Evolutionary conservation across 2,329 filamentous ascomycete genomes (phyloP).

Genomic region (Colletotrichum trifolii): DNA sequence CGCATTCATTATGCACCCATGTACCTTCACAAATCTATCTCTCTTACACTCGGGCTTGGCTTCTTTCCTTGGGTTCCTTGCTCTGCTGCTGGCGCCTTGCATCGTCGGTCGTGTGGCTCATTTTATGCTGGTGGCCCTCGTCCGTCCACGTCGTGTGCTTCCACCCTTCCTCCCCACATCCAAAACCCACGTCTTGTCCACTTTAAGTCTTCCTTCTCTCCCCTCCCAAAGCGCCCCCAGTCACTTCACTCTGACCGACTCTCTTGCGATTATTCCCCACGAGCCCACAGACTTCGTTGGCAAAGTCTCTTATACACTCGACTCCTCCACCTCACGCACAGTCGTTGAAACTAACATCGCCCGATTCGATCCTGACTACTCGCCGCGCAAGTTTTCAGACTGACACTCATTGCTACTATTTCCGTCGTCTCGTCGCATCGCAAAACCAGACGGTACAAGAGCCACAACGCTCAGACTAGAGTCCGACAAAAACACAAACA

Average conservation of each 20-base stretch:
- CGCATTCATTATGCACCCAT: too few species aligned
- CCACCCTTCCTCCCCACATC: constrained; percentile 26
- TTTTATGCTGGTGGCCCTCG: constrained; percentile 20
- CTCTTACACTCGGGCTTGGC: neutral
- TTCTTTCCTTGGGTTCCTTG: constrained; percentile 18
- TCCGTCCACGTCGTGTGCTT: neutral
- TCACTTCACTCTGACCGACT: neutral
- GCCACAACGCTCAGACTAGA: constrained; percentile 19
- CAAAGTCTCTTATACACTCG: constrained; percentile 56
- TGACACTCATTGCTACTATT: constrained; percentile 38
- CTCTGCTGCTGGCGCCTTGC: constrained; percentile 21
- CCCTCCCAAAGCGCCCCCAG: constrained; percentile 1
- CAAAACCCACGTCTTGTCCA: constrained; percentile 29
- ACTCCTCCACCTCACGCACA: constrained; percentile 22
- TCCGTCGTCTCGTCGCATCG: constrained; percentile 38
- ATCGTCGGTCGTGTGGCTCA: constrained; percentile 23
- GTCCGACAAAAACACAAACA: constrained; percentile 1
- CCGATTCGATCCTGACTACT: constrained; percentile 46
- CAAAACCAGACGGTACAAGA: constrained; percentile 33
- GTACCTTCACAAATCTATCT: neutral
- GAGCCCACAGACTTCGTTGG: constrained; percentile 63
- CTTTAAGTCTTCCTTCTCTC: neutral
- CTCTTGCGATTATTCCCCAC: constrained; percentile 29
- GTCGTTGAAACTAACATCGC: constrained; percentile 38
- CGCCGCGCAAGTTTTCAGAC: constrained; percentile 43